A percentile compares a stretch with the other conserved stretches of the same genome.
These are phyloP conservation scores for Heterobasidion parviporum DNA, from an alignment of 1,284 basidiomycete species.

Conservation along the genomic window DNA sequence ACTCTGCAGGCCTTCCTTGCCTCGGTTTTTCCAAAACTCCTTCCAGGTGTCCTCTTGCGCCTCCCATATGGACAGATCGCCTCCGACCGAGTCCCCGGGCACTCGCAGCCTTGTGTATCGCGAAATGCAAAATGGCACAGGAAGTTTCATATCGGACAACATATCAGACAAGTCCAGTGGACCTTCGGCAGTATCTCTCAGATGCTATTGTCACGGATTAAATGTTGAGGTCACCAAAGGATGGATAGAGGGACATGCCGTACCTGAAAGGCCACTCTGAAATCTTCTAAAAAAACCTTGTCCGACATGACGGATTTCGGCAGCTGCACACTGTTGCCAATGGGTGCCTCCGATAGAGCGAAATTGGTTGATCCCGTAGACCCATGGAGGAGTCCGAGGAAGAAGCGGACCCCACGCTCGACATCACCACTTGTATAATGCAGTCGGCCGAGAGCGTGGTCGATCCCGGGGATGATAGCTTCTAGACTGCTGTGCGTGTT, in stretches of 20 bases:
- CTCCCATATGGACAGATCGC: conserved; percentile 44
- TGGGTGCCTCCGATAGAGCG: conserved; percentile 7
- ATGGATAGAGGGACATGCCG: background rate
- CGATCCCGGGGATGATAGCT: conserved; percentile 60
- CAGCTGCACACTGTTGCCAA: conserved; percentile 14
- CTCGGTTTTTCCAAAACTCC: conserved; percentile 48
- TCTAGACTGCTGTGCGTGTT: conserved; percentile 40
- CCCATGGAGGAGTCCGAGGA: conserved; percentile 51
- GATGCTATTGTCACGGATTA: conserved; percentile 40
- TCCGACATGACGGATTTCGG: conserved; percentile 26
- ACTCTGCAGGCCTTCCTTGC: conserved; percentile 41
- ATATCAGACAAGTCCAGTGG: conserved; percentile 28
- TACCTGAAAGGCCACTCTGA: conserved; percentile 68
- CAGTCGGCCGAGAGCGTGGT: conserved; percentile 69
- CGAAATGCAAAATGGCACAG: conserved; percentile 49
- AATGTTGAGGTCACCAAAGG: background rate
- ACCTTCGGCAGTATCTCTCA: conserved; percentile 42
- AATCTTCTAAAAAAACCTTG: conserved; percentile 69
- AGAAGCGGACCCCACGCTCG: conserved; percentile 56
- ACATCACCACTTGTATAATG: conserved; percentile 74
- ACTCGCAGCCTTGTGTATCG: conserved; percentile 48
- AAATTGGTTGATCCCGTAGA: conserved; percentile 12
- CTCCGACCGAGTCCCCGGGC: conserved; percentile 36
- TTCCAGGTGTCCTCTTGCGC: conserved; percentile 56
- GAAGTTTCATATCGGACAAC: conserved; percentile 35